Percentiles rank a stretch among this genome's conserved stretches.
Evolutionary conservation across 495 filamentous ascomycete species (phyloP).

Genomic region (Cercophora scortea): DNA sequence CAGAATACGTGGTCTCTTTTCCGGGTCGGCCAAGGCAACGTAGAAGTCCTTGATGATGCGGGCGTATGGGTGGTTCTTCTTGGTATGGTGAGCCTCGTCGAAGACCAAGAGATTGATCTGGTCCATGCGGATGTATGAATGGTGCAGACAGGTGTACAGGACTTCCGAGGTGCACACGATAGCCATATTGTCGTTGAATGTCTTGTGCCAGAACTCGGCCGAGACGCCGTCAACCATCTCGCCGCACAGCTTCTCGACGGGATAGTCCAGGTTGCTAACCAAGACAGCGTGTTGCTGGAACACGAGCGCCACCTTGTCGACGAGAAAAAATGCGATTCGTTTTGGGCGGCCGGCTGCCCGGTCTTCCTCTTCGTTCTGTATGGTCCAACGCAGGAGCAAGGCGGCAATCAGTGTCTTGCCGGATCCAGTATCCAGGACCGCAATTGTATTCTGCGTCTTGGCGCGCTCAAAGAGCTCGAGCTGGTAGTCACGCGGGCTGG

Average conservation of each 20-base stretch:
- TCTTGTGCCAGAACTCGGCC: conserved; percentile 60
- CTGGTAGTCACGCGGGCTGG: conserved; percentile 83
- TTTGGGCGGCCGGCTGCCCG: conserved; percentile 51
- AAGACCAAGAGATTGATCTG: conserved; percentile 89
- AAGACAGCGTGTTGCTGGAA: conserved; percentile 86
- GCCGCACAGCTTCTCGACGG: conserved; percentile 72
- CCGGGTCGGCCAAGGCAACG: conserved; percentile 24
- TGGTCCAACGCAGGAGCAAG: conserved; percentile 67
- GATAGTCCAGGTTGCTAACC: conserved; percentile 73
- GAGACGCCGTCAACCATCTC: conserved; percentile 43
- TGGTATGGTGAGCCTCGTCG: conserved; percentile 94
- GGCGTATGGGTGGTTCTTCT: conserved; percentile 90
- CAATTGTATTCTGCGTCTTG: conserved; percentile 81
- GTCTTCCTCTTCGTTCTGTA: conserved; percentile 71
- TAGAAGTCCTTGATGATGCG: conserved; percentile 89
- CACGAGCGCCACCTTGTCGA: conserved; percentile 83
- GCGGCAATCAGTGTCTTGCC: conserved; percentile 96
- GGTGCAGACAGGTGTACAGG: conserved; percentile 67
- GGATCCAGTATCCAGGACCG: conserved; percentile 94
- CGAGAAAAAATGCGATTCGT: conserved; percentile 79
- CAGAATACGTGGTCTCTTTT: conserved; percentile 68
- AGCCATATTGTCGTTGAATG: conserved; percentile 67
- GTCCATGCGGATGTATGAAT: conserved; percentile 72
- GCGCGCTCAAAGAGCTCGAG: conserved; percentile 86
- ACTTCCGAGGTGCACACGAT: conserved; percentile 93